A percentile compares a stretch with the other conserved stretches of the same genome.
These are phyloP conservation scores for Suhomyces sp. DNA, from an alignment of 805 yeast genomes.

Conservation along the genomic window DNA sequence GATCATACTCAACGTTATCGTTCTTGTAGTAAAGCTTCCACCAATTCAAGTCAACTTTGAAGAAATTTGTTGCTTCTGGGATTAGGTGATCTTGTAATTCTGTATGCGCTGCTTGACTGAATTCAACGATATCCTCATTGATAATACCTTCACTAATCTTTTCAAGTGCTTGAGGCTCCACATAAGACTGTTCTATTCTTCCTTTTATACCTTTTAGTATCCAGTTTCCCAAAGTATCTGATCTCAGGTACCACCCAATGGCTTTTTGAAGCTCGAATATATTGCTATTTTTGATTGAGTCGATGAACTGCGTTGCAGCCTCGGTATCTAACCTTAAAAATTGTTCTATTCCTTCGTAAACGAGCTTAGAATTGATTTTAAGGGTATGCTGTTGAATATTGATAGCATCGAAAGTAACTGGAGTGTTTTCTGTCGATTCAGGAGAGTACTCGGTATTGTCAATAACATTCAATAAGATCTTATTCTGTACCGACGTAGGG, in stretches of 20 bases:
- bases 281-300: constrained; percentile 34
- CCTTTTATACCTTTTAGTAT: constrained; percentile 13
- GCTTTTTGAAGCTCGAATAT: constrained; percentile 33
- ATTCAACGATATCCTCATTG: constrained; percentile 24
- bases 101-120: constrained; percentile 30
- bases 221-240: constrained; percentile 26
- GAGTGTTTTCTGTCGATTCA: constrained; percentile 28
- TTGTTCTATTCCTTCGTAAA: constrained; percentile 28
- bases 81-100: constrained; percentile 37
- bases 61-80: constrained; percentile 31
- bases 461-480: constrained; percentile 33
- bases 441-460: constrained; percentile 42
- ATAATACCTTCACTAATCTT: constrained; percentile 20
- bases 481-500: constrained; percentile 18
- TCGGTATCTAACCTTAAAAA: constrained; percentile 30
- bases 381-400: constrained; percentile 24
- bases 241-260: constrained; percentile 26
- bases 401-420: constrained; percentile 19
- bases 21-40: constrained; percentile 43
- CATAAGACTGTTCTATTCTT: constrained; percentile 13
- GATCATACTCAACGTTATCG: constrained; percentile 43
- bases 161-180: constrained; percentile 16
- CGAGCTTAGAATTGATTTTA: constrained; percentile 30
- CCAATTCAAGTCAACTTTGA: constrained; percentile 34
- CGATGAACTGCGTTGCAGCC: constrained; percentile 32